These are phyloP conservation scores for Auriscalpium microsporum DNA, from an alignment of 768 basidiomycete species.

Conservation along the genomic window DNA sequence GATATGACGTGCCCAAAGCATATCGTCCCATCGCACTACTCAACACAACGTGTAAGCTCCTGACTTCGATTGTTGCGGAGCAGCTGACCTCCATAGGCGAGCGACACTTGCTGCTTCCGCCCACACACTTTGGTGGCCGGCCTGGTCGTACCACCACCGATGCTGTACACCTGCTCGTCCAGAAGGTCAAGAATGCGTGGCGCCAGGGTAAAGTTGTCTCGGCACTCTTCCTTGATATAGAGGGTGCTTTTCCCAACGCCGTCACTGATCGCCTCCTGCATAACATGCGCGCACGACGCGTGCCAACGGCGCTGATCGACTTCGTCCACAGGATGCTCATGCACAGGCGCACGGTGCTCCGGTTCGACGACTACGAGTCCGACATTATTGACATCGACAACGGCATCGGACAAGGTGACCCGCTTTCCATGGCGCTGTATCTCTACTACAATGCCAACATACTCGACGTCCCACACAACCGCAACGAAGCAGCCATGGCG, in stretches of 20 bases:
- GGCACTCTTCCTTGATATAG: slow-evolving; percentile 33
- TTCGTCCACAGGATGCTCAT: slow-evolving; percentile 7
- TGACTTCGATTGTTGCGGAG: slow-evolving; percentile 6
- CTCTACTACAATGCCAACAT: slow-evolving; percentile 18
- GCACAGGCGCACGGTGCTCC: slow-evolving; percentile 3
- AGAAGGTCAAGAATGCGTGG: slow-evolving; percentile 19
- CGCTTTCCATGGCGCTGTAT: slow-evolving; percentile 17
- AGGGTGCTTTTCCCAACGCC: slow-evolving; percentile 36
- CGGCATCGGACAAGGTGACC: slow-evolving; percentile 19
- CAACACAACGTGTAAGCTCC: slow-evolving; percentile 10
- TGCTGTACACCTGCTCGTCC: slow-evolving; percentile 1
- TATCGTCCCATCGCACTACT: slow-evolving; percentile 17
- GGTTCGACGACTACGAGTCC: slow-evolving; percentile 13
- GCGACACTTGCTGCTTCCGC: background rate
- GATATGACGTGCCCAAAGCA: slow-evolving; percentile 12
- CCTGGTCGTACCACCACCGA: background rate
- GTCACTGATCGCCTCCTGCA: slow-evolving; percentile 24
- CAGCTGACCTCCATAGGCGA: background rate
- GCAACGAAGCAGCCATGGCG: background rate
- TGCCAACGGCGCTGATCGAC: slow-evolving; percentile 19
- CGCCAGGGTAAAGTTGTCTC: slow-evolving; percentile 24
- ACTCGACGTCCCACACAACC: slow-evolving; percentile 6
- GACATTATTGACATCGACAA: background rate
- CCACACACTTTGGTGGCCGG: background rate
- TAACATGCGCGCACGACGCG: slow-evolving; percentile 22